Conservation (phyloP, 164 flowering plant genomes). For the Paratinospora sagittata region DNA sequence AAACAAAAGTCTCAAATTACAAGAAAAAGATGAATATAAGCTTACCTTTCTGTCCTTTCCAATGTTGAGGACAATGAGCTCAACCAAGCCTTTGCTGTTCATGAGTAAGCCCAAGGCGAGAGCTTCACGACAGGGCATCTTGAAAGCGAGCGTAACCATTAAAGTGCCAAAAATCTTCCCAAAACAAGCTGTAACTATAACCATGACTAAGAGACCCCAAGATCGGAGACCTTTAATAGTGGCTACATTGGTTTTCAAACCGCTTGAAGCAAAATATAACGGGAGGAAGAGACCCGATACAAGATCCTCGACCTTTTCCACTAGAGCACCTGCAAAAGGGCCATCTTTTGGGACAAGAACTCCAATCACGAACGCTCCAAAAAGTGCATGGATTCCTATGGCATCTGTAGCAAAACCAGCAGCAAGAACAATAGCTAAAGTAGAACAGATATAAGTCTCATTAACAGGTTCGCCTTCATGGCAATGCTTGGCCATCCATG, state of each 20-base stretch:
- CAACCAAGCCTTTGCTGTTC: slow-evolving; percentile 60
- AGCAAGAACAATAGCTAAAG: slow-evolving; percentile 35
- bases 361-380: slow-evolving; percentile 61
- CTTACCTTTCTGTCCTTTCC: slow-evolving; percentile 51
- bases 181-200: slow-evolving; percentile 43
- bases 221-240: slow-evolving; percentile 48
- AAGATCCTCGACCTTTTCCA: slow-evolving; percentile 63
- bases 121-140: slow-evolving; percentile 35
- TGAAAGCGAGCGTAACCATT: slow-evolving; percentile 27
- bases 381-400: slow-evolving; percentile 57
- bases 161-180: slow-evolving; percentile 54
- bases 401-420: slow-evolving; percentile 44
- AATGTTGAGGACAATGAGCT: slow-evolving; percentile 48
- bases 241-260: slow-evolving; percentile 50
- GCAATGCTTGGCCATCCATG: slow-evolving; percentile 37
- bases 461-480: slow-evolving; percentile 52
- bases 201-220: slow-evolving; percentile 55
- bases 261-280: slow-evolving; percentile 55
- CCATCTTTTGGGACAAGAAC: slow-evolving; percentile 50
- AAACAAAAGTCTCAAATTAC: background rate
- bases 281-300: slow-evolving; percentile 57
- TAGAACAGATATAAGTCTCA: slow-evolving; percentile 40
- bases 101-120: slow-evolving; percentile 51
- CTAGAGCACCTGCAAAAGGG: slow-evolving; percentile 45
- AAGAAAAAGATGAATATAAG: background rate